Evolutionary conservation across 1,284 basidiomycete species (phyloP).

Genomic region (Fomitopsis palustris): DNA sequence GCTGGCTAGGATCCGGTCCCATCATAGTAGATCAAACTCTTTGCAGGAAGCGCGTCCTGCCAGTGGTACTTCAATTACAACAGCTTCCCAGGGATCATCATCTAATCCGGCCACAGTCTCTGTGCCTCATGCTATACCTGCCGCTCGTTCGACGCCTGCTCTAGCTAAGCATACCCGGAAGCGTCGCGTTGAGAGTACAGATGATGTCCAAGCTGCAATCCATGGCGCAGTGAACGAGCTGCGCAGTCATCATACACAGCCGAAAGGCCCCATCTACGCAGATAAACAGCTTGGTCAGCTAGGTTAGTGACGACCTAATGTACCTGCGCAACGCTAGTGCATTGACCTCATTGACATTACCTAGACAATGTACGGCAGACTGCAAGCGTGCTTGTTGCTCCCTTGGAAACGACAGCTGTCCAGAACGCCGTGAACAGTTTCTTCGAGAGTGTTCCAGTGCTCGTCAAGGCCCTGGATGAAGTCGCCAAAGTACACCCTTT

Average conservation of each 20-base stretch:
- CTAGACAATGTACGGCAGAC: background rate
- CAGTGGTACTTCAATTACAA: too few relatives aligned
- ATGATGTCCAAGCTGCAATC: background rate
- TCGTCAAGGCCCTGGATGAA: constrained; percentile 22
- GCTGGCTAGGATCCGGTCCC: too few relatives aligned
- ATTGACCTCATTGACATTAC: background rate
- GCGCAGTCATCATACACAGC: background rate
- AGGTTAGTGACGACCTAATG: background rate
- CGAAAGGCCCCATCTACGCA: background rate
- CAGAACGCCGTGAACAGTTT: constrained; percentile 17
- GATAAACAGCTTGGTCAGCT: background rate
- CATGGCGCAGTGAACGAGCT: background rate
- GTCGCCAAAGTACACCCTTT: constrained; percentile 27
- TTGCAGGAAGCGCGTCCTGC: too few relatives aligned
- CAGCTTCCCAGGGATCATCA: too few relatives aligned
- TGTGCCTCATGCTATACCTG: too few relatives aligned
- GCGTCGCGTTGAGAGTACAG: too few relatives aligned
- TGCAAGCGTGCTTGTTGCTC: background rate
- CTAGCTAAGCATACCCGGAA: too few relatives aligned
- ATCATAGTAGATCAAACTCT: too few relatives aligned
- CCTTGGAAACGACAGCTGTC: background rate
- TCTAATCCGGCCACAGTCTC: too few relatives aligned
- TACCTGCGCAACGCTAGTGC: background rate
- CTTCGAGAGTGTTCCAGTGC: constrained; percentile 17
- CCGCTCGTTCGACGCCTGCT: too few relatives aligned